Evolutionary conservation across 768 basidiomycete genomes (phyloP).

Genomic region (Steccherinum ochraceum): DNA sequence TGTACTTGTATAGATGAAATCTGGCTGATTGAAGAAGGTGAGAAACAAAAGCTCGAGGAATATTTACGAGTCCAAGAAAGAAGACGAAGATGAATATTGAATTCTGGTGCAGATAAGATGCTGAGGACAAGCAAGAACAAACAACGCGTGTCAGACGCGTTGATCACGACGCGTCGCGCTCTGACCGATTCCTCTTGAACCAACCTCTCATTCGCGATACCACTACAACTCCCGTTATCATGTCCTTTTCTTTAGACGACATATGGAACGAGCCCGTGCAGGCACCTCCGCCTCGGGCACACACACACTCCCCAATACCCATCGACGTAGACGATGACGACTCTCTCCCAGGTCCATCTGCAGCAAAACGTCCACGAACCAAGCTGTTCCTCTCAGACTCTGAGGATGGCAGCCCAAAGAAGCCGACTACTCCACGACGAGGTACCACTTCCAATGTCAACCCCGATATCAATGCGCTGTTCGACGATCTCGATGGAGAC

Average conservation of each 20-base stretch:
- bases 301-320: not conserved
- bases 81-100: not conserved
- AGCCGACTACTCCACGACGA: conserved; percentile 8
- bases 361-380: conserved; percentile 27
- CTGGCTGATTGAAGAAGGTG: too few relatives aligned
- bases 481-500: conserved; percentile 41
- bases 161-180: not conserved
- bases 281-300: conserved; percentile 15
- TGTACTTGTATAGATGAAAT: too few relatives aligned
- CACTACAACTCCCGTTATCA: not conserved
- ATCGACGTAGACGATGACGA: not conserved
- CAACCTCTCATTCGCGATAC: not conserved
- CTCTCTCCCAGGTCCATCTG: not conserved
- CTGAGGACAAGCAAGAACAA: conserved; percentile 10
- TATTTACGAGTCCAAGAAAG: not conserved
- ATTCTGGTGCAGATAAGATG: not conserved
- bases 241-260: conserved; percentile 36
- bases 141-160: conserved; percentile 18
- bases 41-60: not conserved
- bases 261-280: conserved; percentile 56
- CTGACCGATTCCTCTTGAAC: not conserved
- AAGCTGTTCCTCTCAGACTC: conserved; percentile 57
- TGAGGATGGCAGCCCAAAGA: conserved; percentile 36
- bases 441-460: conserved; percentile 11
- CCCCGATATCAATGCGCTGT: conserved; percentile 35